These are phyloP conservation scores for Cyclospora cayetanensis DNA, from an alignment of 169 alveolate genomes.

Conservation along the genomic window DNA sequence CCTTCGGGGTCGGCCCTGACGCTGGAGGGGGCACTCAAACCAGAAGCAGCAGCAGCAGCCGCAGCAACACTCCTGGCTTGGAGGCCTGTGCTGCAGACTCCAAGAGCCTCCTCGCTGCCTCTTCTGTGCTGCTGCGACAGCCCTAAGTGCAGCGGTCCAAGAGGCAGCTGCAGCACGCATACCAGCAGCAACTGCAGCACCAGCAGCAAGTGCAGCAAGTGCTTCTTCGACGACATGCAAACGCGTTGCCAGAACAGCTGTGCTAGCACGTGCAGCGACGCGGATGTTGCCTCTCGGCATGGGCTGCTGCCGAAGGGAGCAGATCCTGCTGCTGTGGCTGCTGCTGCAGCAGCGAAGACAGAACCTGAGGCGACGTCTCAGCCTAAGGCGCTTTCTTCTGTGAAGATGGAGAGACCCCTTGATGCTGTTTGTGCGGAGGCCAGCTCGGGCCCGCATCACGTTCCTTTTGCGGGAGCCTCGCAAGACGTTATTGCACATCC, in stretches of 20 bases:
- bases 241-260: neutral
- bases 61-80: slow-evolving; percentile 9
- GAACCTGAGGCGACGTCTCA: too few species aligned
- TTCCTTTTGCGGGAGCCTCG: too few species aligned
- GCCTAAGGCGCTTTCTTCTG: too few species aligned
- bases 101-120: slow-evolving; percentile 10
- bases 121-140: neutral
- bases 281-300: neutral
- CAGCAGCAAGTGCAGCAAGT: neutral
- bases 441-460: too few species aligned
- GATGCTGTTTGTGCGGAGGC: too few species aligned
- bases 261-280: neutral
- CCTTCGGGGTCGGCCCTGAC: neutral
- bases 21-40: neutral
- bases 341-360: neutral
- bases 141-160: neutral
- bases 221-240: neutral
- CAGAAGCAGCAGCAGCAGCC: slow-evolving; percentile 18
- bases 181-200: neutral
- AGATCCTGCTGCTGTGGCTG: neutral
- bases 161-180: too few species aligned
- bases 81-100: slow-evolving; percentile 7
- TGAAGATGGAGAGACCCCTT: too few species aligned
- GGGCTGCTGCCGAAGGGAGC: neutral
- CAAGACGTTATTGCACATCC: too few species aligned